Evolutionary conservation across 2,329 filamentous ascomycete species (phyloP), one percentile per base, ranked within the genome.

Genomic region (Cylindrodendrum hubeiense): DNA sequence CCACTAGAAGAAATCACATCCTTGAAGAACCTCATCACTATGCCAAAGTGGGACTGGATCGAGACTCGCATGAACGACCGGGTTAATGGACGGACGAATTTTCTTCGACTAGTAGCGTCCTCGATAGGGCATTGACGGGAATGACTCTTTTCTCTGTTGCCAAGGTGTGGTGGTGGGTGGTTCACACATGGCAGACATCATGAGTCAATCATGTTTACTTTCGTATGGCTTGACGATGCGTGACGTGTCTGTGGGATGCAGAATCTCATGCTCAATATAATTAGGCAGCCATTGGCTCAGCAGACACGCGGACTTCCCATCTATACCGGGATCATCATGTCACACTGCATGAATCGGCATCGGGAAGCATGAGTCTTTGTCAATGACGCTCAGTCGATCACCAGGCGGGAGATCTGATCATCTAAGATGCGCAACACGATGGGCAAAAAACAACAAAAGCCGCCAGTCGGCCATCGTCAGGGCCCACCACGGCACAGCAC

Each of bases 221-320:
- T 30, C 28, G n/a, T n/a, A 34, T 34, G 33, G 5, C 15, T 39
- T 39, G 37, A 39, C 15, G 46, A 43, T 66, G 60, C 55, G 63
- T 69, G 68, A 71, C 59, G 63, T 71, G 66, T 71, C 63, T 62
- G 50, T 51, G 39, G 66, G 68, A 53, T 50, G 65, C 44, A 43
- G 53, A 46, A 19, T 19, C 30, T 33, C 37, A 51, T 41, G 37
- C 30, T 34, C 33, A 19, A 52, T 34, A 43, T 52, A 49, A 5
- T 44, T 34, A 39, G 57, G 21, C 53, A 41, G 49, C 65, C 63
- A 67, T 69, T 65, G 68, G 66, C 22, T 39, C 46, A 49, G 41
- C 15, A 33, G 47, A 33, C n/a, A 33, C n/a, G n/a, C n/a, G 12
- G 10, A 49, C 33, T 15, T 34, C 12, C 4, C 47, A 33, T 33